These are phyloP conservation scores for Sphagnum tenellum DNA, from an alignment of 225 moss, liverwort and hornwort genomes.

Conservation along the genomic window DNA sequence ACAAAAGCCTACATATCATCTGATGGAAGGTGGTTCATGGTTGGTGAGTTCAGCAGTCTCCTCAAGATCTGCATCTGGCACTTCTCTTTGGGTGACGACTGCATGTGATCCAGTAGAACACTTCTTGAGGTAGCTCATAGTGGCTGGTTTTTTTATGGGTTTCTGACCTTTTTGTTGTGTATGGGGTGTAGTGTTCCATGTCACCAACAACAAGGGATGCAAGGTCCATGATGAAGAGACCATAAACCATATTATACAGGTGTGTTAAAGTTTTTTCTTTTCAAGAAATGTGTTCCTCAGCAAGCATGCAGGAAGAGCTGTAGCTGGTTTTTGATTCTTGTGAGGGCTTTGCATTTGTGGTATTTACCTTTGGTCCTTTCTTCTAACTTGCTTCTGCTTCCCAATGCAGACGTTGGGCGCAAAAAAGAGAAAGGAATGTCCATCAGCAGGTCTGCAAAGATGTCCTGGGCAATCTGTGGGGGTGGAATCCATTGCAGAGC, in stretches of 20 bases:
- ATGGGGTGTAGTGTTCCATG: constrained; percentile 60
- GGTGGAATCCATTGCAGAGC: constrained; percentile 54
- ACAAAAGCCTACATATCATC: constrained; percentile 41
- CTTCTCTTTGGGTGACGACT: too few species aligned
- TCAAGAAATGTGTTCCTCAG: too few species aligned
- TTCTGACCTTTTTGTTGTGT: too few species aligned
- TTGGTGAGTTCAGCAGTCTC: constrained; percentile 16
- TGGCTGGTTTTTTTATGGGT: too few species aligned
- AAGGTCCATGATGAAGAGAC: constrained; percentile 60
- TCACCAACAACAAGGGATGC: constrained; percentile 51
- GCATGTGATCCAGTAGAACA: too few species aligned
- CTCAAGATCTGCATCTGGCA: too few species aligned
- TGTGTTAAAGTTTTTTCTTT: neutral
- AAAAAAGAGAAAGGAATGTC: constrained; percentile 21
- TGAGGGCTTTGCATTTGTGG: too few species aligned
- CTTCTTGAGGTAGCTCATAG: too few species aligned
- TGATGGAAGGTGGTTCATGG: constrained; percentile 44
- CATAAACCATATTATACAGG: constrained; percentile 65
- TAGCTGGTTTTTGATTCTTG: neutral
- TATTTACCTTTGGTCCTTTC: too few species aligned
- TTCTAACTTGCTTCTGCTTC: too few species aligned
- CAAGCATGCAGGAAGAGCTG: too few species aligned
- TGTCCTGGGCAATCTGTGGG: constrained; percentile 42
- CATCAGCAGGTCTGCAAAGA: constrained; percentile 39
- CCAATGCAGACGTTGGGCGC: constrained; percentile 47